Percentiles rank a stretch among this genome's conserved stretches.
phyloP scores from a whole-genome alignment of 768 basidiomycete species.

The Rhizopogon salebrosus region DNA sequence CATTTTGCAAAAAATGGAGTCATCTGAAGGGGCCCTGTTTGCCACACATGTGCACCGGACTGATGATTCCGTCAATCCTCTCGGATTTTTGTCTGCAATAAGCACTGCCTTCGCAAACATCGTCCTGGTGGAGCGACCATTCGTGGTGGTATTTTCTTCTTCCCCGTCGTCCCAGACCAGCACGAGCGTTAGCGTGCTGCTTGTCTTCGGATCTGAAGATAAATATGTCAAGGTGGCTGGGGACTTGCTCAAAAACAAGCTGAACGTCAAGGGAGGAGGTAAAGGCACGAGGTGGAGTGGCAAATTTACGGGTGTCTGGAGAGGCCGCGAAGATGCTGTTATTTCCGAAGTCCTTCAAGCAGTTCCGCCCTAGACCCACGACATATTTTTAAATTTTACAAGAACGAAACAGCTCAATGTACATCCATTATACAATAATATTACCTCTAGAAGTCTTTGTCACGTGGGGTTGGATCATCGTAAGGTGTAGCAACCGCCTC shows the following conservation, averaged over 20 bases:
- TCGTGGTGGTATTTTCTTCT: slow-evolving; percentile 54
- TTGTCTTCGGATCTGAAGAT: slow-evolving; percentile 59
- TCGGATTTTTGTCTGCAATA: slow-evolving; percentile 57
- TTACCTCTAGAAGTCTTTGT: slow-evolving; percentile 1
- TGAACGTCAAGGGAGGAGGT: slow-evolving; percentile 72
- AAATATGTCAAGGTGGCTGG: slow-evolving; percentile 54
- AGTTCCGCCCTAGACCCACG: slow-evolving; percentile 6
- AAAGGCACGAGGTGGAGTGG: slow-evolving; percentile 77
- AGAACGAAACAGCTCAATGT: slow-evolving; percentile 5
- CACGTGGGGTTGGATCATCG: not conserved
- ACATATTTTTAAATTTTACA: not conserved
- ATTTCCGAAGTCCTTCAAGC: slow-evolving; percentile 15
- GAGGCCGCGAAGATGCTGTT: slow-evolving; percentile 14
- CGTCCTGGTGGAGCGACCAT: slow-evolving; percentile 21
- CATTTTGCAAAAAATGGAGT: slow-evolving; percentile 33
- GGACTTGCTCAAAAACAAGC: slow-evolving; percentile 48
- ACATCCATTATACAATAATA: not conserved
- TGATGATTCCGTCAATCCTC: slow-evolving; percentile 56
- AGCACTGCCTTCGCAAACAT: slow-evolving; percentile 38
- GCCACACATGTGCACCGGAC: slow-evolving; percentile 50
- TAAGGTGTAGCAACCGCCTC: not conserved
- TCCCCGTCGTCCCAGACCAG: slow-evolving; percentile 52
- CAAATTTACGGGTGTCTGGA: slow-evolving; percentile 49
- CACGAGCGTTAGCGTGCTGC: slow-evolving; percentile 46
- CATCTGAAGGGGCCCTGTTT: slow-evolving; percentile 26